These are phyloP conservation scores for Fusarium lyarnte DNA, from an alignment of 2,329 filamentous ascomycete genomes.

Conservation along the genomic window DNA sequence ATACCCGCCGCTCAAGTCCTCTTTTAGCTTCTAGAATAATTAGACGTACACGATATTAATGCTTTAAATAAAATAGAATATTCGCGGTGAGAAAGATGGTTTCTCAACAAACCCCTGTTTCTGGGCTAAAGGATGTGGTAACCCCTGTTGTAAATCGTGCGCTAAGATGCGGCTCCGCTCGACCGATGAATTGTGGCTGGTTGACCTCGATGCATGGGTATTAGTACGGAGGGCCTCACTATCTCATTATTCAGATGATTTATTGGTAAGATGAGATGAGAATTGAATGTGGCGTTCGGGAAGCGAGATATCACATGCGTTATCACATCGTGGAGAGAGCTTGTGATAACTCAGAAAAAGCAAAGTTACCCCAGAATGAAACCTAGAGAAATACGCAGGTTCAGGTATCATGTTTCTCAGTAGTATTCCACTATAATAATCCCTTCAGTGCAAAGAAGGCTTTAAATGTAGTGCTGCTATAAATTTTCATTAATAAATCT, in stretches of 20 bases:
- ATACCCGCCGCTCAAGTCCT: not conserved
- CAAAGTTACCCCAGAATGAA: not conserved
- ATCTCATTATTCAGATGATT: not conserved
- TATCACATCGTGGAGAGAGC: not conserved
- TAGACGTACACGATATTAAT: slow-evolving; percentile 10
- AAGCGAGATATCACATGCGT: not conserved
- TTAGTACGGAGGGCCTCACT: not conserved
- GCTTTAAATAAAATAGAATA: not conserved
- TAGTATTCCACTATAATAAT: not conserved
- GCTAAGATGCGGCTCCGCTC: slow-evolving; percentile 27
- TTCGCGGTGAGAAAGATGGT: not conserved
- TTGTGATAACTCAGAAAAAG: not conserved
- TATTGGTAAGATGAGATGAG: not conserved
- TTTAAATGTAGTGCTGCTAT: not conserved
- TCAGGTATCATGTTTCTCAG: no score
- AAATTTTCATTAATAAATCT: no score
- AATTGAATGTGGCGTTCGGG: not conserved
- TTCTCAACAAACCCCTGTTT: not conserved
- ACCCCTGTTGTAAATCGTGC: not conserved
- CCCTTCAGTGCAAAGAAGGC: rapidly evolving
- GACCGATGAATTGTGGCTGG: slow-evolving; percentile 9
- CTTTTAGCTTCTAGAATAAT: not conserved
- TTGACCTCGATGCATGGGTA: not conserved
- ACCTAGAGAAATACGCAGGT: not conserved
- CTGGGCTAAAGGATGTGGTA: not conserved